Percentiles rank a stretch among this genome's conserved stretches.
Conservation (phyloP, 2,329 filamentous ascomycete species). For the Colletotrichum graminicola region DNA sequence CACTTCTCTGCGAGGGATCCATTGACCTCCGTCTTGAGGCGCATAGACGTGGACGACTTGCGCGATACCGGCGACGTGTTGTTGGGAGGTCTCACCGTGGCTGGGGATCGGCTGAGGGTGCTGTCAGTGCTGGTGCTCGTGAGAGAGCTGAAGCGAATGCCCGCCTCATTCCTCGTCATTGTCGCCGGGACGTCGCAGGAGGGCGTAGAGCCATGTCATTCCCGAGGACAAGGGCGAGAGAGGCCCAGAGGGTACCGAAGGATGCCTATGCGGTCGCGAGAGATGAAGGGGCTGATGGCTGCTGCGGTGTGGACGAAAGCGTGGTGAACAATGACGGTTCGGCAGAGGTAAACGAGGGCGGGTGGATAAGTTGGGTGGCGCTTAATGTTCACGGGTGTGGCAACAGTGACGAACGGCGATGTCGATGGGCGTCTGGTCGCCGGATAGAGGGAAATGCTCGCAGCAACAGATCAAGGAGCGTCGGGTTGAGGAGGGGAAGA, state of each 20-base stretch:
- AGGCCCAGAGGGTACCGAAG: background rate
- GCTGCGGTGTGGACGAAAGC: slow-evolving; percentile 9
- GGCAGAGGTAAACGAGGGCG: slow-evolving; percentile 4
- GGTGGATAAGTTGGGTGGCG: slow-evolving; percentile 8
- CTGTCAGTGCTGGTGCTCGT: slow-evolving; percentile 76
- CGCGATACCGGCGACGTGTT: slow-evolving; percentile 51
- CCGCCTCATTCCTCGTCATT: slow-evolving; percentile 77
- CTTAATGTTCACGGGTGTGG: slow-evolving; percentile 12
- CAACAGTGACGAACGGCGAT: slow-evolving; percentile 1
- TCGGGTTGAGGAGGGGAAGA: background rate
- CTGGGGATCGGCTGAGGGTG: slow-evolving; percentile 73
- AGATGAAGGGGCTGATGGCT: background rate
- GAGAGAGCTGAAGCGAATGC: slow-evolving; percentile 74
- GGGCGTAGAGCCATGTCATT: slow-evolving; percentile 42
- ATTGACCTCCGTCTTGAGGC: slow-evolving; percentile 59
- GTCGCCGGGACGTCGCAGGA: slow-evolving; percentile 55
- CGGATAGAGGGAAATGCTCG: background rate
- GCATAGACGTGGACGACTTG: slow-evolving; percentile 48
- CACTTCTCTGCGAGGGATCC: slow-evolving; percentile 52
- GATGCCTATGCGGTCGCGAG: background rate
- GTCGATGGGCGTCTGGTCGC: slow-evolving; percentile 19
- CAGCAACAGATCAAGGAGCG: background rate
- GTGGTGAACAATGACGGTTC: background rate
- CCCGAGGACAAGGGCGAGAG: slow-evolving; percentile 20
- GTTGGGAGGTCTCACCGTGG: slow-evolving; percentile 69